Evolutionary conservation across 1,139 yeast genomes (phyloP), one percentile per base, ranked within the genome.

Genomic region (Scheffersomyces stambukii): DNA sequence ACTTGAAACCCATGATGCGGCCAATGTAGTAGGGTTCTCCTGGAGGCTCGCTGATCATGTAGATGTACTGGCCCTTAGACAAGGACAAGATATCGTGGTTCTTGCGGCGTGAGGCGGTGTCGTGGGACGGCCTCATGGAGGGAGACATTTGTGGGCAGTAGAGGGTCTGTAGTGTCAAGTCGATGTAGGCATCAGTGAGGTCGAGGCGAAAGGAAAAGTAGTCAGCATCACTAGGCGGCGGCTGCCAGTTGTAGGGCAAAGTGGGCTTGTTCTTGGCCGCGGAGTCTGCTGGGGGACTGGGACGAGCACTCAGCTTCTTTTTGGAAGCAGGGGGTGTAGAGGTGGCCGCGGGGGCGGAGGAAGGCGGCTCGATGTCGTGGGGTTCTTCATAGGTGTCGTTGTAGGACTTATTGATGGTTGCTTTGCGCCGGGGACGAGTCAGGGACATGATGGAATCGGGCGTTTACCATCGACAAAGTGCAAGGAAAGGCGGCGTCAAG

Each of bases 11-110:
- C 70, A 85, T 74, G 27, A 91, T 70, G 30, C 93, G 65, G 0
- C 95, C 97, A 26, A 91, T 75, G 47, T 85, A 88, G 58, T 84
- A 89, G 0, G 97, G 96, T 45, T 89, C 97, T 1, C 95, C 94
- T 0, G 96, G 91, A 1, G 96, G 96, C 51, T 86, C 96, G 40
- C 94, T 79, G 15, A 88, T 70, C 76, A 91, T 78, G 51, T 84
- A 89, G 5, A 89, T 81, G 40, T 70, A 80, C 34, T 89, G 95
- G 14, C 75, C 76, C 36, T 73, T 74, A 6, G 41, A 40, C 13
- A 75, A 40, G 23, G 46, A 49, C 30, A 57, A 57, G 14, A 29
- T 30, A 9, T 13, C 17, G 15, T 20, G 19, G 3, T 13, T 25
- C 8, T 23, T 32, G n/a, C 31, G 23, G 12, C 27, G 25, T n/a